Percentiles rank a stretch among this genome's conserved stretches.
Conservation (phyloP, 1,284 basidiomycete species). For the Coniferiporia sulphurascens region DNA sequence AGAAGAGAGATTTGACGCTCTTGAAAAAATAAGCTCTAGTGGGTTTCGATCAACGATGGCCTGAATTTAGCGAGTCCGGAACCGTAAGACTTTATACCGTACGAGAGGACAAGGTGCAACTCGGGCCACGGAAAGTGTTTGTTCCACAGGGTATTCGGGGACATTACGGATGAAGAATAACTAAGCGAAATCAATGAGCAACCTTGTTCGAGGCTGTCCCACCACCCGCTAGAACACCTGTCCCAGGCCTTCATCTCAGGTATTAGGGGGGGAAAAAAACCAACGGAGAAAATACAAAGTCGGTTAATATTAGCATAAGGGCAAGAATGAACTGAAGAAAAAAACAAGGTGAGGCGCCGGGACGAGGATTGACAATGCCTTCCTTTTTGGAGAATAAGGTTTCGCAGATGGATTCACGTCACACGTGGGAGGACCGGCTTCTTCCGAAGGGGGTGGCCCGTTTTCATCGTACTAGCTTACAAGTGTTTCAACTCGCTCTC, state of each 20-base stretch:
- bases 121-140: no score
- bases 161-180: no score
- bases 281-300: neutral
- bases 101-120: neutral
- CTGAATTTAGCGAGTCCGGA: neutral
- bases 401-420: neutral
- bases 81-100: neutral
- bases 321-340: neutral
- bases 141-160: no score
- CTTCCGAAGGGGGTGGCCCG: no score
- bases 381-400: conserved; percentile 3
- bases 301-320: neutral
- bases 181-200: no score
- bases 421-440: neutral
- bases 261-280: no score
- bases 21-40: neutral
- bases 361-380: neutral
- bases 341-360: neutral
- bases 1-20: neutral
- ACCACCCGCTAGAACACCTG: no score
- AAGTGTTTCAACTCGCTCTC: no score
- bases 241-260: no score
- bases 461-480: no score
- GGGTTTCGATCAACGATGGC: conserved; percentile 13
- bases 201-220: no score